Conservation (phyloP, 768 basidiomycete genomes). For the Sistotremastrum suecicum region DNA sequence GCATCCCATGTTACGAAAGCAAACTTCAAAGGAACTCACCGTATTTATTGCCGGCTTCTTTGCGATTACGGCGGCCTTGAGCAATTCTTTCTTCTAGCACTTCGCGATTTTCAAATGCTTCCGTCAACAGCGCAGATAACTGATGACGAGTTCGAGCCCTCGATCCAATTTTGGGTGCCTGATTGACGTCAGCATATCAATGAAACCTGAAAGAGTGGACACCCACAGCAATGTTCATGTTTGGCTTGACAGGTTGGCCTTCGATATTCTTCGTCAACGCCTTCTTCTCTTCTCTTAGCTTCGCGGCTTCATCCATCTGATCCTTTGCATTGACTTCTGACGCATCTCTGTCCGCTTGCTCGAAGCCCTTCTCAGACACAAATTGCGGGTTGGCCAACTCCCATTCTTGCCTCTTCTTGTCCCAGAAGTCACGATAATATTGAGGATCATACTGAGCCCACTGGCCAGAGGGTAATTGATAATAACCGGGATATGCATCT, state of each 20-base stretch:
- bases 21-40: slow-evolving; percentile 27
- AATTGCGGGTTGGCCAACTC: slow-evolving; percentile 32
- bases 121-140: slow-evolving; percentile 62
- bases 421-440: slow-evolving; percentile 54
- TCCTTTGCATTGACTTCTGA: slow-evolving; percentile 48
- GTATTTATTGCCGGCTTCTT: slow-evolving; percentile 87
- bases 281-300: slow-evolving; percentile 61
- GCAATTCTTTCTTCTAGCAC: slow-evolving; percentile 75
- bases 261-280: slow-evolving; percentile 51
- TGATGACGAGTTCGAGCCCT: slow-evolving; percentile 67
- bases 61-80: slow-evolving; percentile 67
- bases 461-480: slow-evolving; percentile 63
- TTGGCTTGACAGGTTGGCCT: slow-evolving; percentile 43
- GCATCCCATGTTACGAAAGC: background rate
- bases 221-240: slow-evolving; percentile 70
- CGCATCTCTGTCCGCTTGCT: slow-evolving; percentile 42
- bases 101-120: slow-evolving; percentile 76
- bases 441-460: slow-evolving; percentile 63
- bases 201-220: background rate
- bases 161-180: slow-evolving; percentile 60
- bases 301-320: slow-evolving; percentile 69
- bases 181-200: slow-evolving; percentile 1
- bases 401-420: slow-evolving; percentile 64
- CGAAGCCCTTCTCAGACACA: slow-evolving; percentile 48
- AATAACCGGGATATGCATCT: slow-evolving; percentile 81